Percentiles rank a stretch among this genome's conserved stretches.
Evolutionary conservation across 2,329 filamentous ascomycete species (phyloP).

Genomic region (Ophiostoma piceae): DNA sequence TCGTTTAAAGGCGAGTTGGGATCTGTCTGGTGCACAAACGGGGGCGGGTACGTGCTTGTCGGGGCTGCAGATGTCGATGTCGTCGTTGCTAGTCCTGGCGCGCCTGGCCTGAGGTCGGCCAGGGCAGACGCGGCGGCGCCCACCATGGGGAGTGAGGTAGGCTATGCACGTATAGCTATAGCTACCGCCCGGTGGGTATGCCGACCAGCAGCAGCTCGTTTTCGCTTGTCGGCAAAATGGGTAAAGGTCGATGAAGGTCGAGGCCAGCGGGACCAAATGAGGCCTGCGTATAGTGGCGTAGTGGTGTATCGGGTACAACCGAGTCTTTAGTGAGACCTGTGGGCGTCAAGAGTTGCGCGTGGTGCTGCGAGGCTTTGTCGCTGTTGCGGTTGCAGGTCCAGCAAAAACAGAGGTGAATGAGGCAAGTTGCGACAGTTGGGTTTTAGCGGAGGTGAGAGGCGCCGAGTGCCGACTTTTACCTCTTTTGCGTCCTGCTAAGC

Average conservation of each 20-base stretch:
- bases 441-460: constrained; percentile 6
- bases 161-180: neutral
- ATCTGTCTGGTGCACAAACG: neutral
- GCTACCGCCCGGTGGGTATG: neutral
- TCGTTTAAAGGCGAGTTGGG: neutral
- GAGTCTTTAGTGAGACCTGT: neutral
- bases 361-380: neutral
- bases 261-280: neutral
- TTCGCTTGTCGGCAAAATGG: neutral
- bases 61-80: neutral
- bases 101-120: constrained; percentile 22
- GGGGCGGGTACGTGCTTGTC: neutral
- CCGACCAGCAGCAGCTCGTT: neutral
- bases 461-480: neutral
- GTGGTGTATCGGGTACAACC: neutral
- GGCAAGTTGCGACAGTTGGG: neutral
- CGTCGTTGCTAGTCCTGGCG: neutral
- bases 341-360: neutral
- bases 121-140: constrained; percentile 20
- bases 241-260: constrained; percentile 8
- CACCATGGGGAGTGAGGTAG: constrained; percentile 12
- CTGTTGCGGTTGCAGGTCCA: neutral
- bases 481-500: neutral
- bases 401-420: neutral
- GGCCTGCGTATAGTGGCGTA: neutral